Evolutionary conservation across 371 early-diverging fungal genomes (phyloP), one percentile per base, ranked within the genome.

Genomic region (Lichtheimia ornata): DNA sequence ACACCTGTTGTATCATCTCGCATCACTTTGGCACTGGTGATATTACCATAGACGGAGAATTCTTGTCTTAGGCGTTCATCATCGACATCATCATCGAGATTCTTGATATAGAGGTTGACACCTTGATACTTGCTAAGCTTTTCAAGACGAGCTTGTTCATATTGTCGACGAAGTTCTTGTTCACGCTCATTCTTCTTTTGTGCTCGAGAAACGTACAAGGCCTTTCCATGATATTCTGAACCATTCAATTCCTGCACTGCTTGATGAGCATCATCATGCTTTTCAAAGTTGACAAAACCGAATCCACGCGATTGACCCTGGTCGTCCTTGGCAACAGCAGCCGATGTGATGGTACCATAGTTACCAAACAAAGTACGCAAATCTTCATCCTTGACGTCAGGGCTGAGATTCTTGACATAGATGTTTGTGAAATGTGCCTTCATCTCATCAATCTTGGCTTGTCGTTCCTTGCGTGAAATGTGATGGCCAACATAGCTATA

Each of bases 171-270:
- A 45, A 96, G 82, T 69, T 95, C 94, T 73, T 93, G 94, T 61
- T 90, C 91, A 67, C 98, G 89, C 77, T 98, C 97, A 54, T 72
- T 71, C 84, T 95, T 97, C 89, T 91, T 95, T 80, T 97, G 96
- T 53, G 97, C 97, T 62, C 95, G 91, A 59, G 90, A 86, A 40
- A 97, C 95, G 66, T 90, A 96, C 53, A 98, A 79, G 57, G 80
- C 81, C 78, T 94, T 90, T 44, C 90, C 94, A 42, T 84, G 70
- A 64, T 82, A 69, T 47, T 91, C 91, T 65, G 85, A 88, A 62
- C 89, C 94, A 77, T 96, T 86, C 73, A 96, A 84, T 49, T 74
- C 89, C 42, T 91, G 92, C 25, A 97, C 94, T 15, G 97, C 97
- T 56, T 67, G 74, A 56, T 73, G 66, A 50, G 98, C 97, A 20